Evolutionary conservation across 202 grass and related monocot species (phyloP).

Genomic region (Bolboschoenoplectus hybrid): DNA sequence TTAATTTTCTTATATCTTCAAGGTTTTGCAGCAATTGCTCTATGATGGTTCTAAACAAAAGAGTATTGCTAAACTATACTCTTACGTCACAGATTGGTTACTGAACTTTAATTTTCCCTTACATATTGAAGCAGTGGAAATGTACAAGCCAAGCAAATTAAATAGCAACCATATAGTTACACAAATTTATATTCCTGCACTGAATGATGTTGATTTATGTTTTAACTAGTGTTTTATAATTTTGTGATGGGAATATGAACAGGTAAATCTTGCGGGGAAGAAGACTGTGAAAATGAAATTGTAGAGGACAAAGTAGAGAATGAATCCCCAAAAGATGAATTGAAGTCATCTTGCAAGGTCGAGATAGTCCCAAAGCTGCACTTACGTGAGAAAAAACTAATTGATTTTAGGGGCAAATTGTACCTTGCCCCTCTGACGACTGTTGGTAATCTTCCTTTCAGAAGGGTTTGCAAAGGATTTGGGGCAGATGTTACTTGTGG

Average conservation of each 20-base stretch:
- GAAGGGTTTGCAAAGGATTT: constrained; percentile 83
- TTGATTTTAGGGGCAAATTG: constrained; percentile 89
- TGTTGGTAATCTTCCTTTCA: constrained; percentile 96
- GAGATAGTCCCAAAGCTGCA: constrained; percentile 54
- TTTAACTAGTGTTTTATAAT: neutral
- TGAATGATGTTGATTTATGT: neutral
- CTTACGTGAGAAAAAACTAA: constrained; percentile 83
- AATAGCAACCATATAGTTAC: neutral
- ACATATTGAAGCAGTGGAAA: constrained; percentile 7
- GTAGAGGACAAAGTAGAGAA: constrained; percentile 33
- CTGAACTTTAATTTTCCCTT: neutral
- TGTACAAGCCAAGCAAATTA: neutral
- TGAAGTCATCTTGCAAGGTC: constrained; percentile 48
- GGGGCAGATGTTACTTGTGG: constrained; percentile 97
- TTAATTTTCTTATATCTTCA: neutral
- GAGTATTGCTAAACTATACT: neutral
- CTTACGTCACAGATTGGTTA: neutral
- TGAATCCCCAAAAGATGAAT: neutral
- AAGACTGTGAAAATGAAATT: constrained; percentile 30
- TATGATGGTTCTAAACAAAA: neutral
- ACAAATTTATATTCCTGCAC: neutral
- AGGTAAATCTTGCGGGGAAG: constrained; percentile 44
- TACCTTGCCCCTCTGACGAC: constrained; percentile 95
- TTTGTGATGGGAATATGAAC: constrained; percentile 36
- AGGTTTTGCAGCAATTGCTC: neutral